Evolutionary conservation across 2,329 filamentous ascomycete species (phyloP), one percentile per base, ranked within the genome.

Genomic region (Fusarium citri): DNA sequence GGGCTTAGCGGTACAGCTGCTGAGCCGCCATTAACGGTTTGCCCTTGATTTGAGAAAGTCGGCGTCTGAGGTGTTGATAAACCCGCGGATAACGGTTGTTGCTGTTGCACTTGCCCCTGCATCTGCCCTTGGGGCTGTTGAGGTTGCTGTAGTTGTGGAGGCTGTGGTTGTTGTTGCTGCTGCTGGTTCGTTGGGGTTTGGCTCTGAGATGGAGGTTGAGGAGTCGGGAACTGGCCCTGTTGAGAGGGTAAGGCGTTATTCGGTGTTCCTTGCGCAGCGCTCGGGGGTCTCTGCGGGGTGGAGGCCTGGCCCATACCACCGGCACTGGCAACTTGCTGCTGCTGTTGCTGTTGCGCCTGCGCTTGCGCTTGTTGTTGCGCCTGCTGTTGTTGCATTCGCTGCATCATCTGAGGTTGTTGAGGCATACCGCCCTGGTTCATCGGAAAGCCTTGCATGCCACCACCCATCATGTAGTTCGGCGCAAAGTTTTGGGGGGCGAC

Each of bases 11-110:
- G 86, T 2, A 83, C 82, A 4, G 80, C 79, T 9, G 69, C 78
- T 3, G 83, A 76, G 4, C 78, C 74, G 49, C 82, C 82, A 59
- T 83, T 86, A 5, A 76, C 74, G 34, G 75, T 76, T 22, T 76
- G 76, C 8, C 80, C 81, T 57, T 84, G 83, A 15, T 79, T 81
- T 8, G 79, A 83, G 61, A 88, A 89, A 1, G 85, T 88, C 5
- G 87, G 87, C 10, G 87, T 89, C 74, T 88, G 86, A 2, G 87
- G 87, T 14, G 86, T 87, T 7, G 79, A 82, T 31, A 78, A 76
- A n/a, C 74, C 75, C n/a, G 76, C 77, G 34, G 78, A 75, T 10
- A 74, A 74, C 43, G 67, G 68, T 20, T 71, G 68, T 23, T 56
- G 51, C 22, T 62, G 66, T 5, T 64, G 60, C 11, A 30, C 42